Evolutionary conservation across 2,329 filamentous ascomycete species (phyloP).

Genomic region (Penicillium sp.): DNA sequence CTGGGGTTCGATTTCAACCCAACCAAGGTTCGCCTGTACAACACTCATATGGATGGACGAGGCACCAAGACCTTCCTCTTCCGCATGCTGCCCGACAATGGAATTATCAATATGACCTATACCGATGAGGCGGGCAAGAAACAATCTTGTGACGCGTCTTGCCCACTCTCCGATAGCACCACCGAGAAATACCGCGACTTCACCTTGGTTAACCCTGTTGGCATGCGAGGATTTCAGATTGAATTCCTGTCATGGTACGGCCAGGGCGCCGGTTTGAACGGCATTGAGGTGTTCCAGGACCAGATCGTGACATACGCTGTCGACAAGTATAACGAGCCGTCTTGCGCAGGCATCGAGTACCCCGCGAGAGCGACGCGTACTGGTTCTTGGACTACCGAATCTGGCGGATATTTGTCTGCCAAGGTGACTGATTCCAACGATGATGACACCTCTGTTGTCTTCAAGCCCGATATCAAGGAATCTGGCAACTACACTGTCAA

Average conservation of each 20-base stretch:
- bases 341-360: conserved; percentile 68
- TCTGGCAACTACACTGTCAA: conserved; percentile 91
- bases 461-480: conserved; percentile 77
- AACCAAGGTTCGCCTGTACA: conserved; percentile 84
- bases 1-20: conserved; percentile 86
- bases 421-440: conserved; percentile 62
- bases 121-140: conserved; percentile 72
- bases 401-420: conserved; percentile 77
- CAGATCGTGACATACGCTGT: conserved; percentile 86
- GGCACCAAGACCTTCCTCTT: conserved; percentile 89
- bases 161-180: conserved; percentile 76
- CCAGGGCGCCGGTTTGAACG: conserved; percentile 78
- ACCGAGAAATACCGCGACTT: conserved; percentile 81
- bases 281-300: conserved; percentile 85
- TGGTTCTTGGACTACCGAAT: conserved; percentile 74
- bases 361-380: conserved; percentile 70
- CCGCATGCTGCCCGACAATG: conserved; percentile 80
- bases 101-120: conserved; percentile 96
- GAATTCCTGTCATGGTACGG: conserved; percentile 90
- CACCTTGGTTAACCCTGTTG: conserved; percentile 82
- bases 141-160: conserved; percentile 76
- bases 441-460: conserved; percentile 68
- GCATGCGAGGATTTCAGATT: conserved; percentile 84
- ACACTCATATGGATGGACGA: conserved; percentile 80
- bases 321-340: conserved; percentile 84